These are phyloP conservation scores for Malbranchea zuffiana DNA, from an alignment of 2,329 filamentous ascomycete species.

Conservation along the genomic window DNA sequence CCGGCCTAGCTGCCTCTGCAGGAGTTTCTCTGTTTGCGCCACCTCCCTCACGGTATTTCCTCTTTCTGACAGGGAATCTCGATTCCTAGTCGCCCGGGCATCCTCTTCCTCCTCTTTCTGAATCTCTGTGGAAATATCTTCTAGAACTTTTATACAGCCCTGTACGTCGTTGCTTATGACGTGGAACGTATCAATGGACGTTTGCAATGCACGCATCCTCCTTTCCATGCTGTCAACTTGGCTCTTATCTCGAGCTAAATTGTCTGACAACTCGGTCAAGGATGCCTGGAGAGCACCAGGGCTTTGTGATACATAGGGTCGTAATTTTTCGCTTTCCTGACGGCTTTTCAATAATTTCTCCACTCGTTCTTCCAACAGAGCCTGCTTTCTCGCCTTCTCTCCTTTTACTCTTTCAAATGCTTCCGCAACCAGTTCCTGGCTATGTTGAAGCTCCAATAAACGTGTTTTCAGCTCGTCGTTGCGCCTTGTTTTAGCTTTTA, in stretches of 20 bases:
- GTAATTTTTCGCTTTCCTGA: slow-evolving; percentile 78
- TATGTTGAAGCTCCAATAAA: slow-evolving; percentile 66
- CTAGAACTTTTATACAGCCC: slow-evolving; percentile 76
- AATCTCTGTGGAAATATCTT: slow-evolving; percentile 75
- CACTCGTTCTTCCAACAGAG: slow-evolving; percentile 41
- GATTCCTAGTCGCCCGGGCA: slow-evolving; percentile 64
- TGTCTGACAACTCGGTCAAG: slow-evolving; percentile 70
- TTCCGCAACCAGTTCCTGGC: slow-evolving; percentile 71
- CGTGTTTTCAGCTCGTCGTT: slow-evolving; percentile 80
- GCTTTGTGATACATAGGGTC: slow-evolving; percentile 85
- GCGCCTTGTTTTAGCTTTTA: slow-evolving; percentile 71
- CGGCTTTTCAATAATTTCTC: slow-evolving; percentile 52
- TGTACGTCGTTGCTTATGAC: slow-evolving; percentile 77
- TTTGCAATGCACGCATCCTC: slow-evolving; percentile 79
- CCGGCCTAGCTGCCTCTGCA: slow-evolving; percentile 73
- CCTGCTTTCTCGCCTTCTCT: slow-evolving; percentile 66
- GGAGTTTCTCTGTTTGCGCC: slow-evolving; percentile 71
- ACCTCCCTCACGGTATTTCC: slow-evolving; percentile 86
- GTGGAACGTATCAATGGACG: slow-evolving; percentile 77
- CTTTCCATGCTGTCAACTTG: slow-evolving; percentile 83
- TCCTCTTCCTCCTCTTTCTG: slow-evolving; percentile 86
- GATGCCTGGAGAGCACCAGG: slow-evolving; percentile 72
- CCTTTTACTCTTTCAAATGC: slow-evolving; percentile 72
- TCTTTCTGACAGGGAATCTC: slow-evolving; percentile 76
- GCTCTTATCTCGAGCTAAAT: slow-evolving; percentile 63